Percentiles rank a stretch among this genome's conserved stretches.
These are phyloP conservation scores for Trametes coccinea DNA, from an alignment of 768 basidiomycete species.

Conservation along the genomic window DNA sequence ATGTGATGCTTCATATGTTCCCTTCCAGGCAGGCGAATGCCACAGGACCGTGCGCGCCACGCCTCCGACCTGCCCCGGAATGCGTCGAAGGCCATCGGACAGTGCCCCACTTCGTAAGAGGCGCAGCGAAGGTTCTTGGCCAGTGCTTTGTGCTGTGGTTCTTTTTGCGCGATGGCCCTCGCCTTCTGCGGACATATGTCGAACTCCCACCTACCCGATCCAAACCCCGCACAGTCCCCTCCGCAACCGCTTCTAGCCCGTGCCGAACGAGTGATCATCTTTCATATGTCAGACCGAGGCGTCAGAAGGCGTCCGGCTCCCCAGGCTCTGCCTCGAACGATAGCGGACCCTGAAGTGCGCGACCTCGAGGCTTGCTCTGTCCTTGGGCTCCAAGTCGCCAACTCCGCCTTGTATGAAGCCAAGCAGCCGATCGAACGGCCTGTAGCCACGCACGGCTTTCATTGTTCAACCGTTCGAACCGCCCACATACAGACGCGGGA, in stretches of 20 bases:
- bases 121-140: background rate
- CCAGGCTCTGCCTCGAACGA: background rate
- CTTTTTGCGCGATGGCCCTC: background rate
- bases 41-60: background rate
- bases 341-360: conserved; percentile 9
- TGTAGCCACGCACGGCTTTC: too few species aligned
- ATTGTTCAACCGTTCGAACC: too few species aligned
- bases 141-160: background rate
- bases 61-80: background rate
- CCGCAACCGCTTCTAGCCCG: conserved; percentile 4
- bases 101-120: background rate
- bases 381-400: background rate
- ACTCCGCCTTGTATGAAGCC: background rate
- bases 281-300: conserved; percentile 5
- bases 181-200: background rate
- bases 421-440: too few species aligned
- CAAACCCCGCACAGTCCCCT: conserved; percentile 7
- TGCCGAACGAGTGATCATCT: conserved; percentile 11
- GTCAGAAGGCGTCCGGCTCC: conserved; percentile 3
- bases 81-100: background rate
- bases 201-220: background rate
- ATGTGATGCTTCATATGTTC: conserved; percentile 13
- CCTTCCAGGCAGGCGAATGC: conserved; percentile 6
- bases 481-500: too few species aligned
- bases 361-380: conserved; percentile 7